Conservation (phyloP, 257 asterid genomes). For the Agastache rugosa region DNA sequence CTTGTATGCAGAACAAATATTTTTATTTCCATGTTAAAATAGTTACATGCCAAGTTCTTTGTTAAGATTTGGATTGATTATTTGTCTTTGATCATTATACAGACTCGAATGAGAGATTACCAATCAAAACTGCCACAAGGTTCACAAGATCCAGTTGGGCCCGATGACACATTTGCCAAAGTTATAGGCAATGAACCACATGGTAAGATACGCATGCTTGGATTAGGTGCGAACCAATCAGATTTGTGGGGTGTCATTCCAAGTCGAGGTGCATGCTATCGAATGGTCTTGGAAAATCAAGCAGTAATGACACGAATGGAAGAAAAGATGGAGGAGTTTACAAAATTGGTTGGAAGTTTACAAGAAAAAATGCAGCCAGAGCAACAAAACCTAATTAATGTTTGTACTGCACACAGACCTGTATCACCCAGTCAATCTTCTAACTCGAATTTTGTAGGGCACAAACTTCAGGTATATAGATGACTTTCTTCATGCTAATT, state of each 20-base stretch:
- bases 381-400: not conserved
- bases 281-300: constrained; percentile 17
- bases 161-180: constrained; percentile 19
- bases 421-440: constrained; percentile 19
- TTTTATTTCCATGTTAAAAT: not conserved
- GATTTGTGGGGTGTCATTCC: constrained; percentile 16
- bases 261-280: constrained; percentile 3
- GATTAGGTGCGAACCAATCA: constrained; percentile 3
- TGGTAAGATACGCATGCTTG: constrained; percentile 16
- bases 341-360: constrained; percentile 8
- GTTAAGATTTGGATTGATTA: not conserved
- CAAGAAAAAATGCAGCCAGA: constrained; percentile 6
- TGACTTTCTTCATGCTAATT: not conserved
- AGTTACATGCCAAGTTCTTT: not conserved
- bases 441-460: constrained; percentile 7
- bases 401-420: not conserved
- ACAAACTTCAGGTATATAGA: constrained; percentile 16
- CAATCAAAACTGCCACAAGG: constrained; percentile 15
- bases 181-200: constrained; percentile 16
- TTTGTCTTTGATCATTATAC: not conserved
- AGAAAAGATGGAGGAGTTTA: constrained; percentile 9
- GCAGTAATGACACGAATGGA: not conserved
- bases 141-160: constrained; percentile 18
- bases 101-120: constrained; percentile 9
- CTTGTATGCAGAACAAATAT: not conserved